Evolutionary conservation across 2,329 filamentous ascomycete species (phyloP).

Genomic region (Fusarium sacchari): DNA sequence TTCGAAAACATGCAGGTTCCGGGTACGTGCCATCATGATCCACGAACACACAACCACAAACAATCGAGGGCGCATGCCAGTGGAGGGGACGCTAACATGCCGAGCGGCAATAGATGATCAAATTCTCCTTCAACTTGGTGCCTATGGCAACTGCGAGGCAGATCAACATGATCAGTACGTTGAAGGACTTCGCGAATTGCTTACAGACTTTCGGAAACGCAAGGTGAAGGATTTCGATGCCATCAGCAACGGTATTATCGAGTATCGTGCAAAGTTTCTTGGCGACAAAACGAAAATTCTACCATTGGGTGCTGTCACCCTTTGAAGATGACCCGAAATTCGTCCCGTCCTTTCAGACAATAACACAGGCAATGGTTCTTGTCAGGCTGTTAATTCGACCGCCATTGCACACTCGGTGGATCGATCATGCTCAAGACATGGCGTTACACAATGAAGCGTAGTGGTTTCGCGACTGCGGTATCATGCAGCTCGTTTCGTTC

Average conservation of each 20-base stretch:
- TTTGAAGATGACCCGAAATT: slow-evolving; percentile 40
- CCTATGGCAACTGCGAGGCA: slow-evolving; percentile 70
- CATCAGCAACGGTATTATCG: slow-evolving; percentile 74
- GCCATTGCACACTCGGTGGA: slow-evolving; percentile 39
- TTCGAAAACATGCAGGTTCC: slow-evolving; percentile 61
- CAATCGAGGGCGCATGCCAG: slow-evolving; percentile 34
- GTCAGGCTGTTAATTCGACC: slow-evolving; percentile 11
- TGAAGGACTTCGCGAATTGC: slow-evolving; percentile 68
- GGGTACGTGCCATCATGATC: slow-evolving; percentile 47
- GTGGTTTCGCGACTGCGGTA: background rate
- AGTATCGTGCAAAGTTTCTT: slow-evolving; percentile 72
- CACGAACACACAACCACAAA: slow-evolving; percentile 27
- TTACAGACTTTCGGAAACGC: slow-evolving; percentile 67
- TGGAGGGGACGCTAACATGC: slow-evolving; percentile 60
- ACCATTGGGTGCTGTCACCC: slow-evolving; percentile 60
- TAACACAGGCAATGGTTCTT: slow-evolving; percentile 24
- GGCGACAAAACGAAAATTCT: slow-evolving; percentile 72
- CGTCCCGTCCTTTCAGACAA: background rate
- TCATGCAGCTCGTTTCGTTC: slow-evolving; percentile 1
- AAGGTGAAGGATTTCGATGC: slow-evolving; percentile 73
- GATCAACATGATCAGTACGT: slow-evolving; percentile 71
- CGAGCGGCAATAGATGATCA: slow-evolving; percentile 69
- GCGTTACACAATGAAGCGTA: background rate
- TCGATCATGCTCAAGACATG: background rate
- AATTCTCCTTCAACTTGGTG: slow-evolving; percentile 77